Base-by-base conservation (phyloP, 352 stramenopile species). In the Globisporangium apiculatum region DNA sequence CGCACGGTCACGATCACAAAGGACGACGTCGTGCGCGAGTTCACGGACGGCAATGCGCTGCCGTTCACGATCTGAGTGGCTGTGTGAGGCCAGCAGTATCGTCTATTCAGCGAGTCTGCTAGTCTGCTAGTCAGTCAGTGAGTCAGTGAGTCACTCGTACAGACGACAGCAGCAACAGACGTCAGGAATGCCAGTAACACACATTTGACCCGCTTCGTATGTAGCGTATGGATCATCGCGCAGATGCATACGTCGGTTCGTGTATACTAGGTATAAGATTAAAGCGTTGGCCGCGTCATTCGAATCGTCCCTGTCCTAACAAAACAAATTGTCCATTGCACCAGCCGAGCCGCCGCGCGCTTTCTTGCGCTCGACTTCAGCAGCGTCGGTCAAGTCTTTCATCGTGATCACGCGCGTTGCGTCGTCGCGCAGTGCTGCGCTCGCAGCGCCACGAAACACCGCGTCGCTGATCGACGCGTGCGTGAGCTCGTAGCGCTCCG, bases 1-100 rank as follows among this genome's bases (percentile, higher is more conserved):
- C 86, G 97, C 59, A 98, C 96, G 14, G 87, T 98, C 58, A 93
- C 86, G 57, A 98, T 99, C 61, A 96, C 83, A 63, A 79, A 89
- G 51, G 81, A 94, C 56, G 94, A 95, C 37, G 83, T 94, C 57
- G 79, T 96, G 64, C 87, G 93, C 42, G 91, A 97, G 58, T 98
- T 97, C 67, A 90, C 92, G 38, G 82, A 85, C 57, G 95, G 96
- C 55, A 86, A 98, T 67, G 66, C 85, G 31, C 72, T 98, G 43
- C 95, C 95, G 7, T 98, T 95, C 64, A 57, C 60, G 50, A 84
- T 96, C 63, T 94, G 81, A 71, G 72, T 11, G 47, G n/a, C 10
- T 42, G 7, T 42, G 10, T 46, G 10, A 10, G 41, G 24, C 24
- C 24, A 31, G 24, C 24, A 31, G 2, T 31, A 31, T 31, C 24